These are phyloP conservation scores for Spiraea crenata DNA, from an alignment of 331 rosid species.

Conservation along the genomic window DNA sequence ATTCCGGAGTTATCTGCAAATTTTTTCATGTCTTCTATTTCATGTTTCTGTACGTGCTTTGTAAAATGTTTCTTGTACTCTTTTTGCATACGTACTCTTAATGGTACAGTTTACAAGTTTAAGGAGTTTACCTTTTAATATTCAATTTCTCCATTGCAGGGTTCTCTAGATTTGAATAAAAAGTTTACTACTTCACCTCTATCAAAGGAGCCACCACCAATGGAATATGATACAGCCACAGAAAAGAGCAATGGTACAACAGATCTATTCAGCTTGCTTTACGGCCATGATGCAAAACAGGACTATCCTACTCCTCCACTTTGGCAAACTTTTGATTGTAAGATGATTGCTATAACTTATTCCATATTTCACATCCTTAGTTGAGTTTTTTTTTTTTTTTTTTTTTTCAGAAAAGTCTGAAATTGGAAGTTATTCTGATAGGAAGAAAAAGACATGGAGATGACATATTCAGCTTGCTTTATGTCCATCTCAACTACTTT, in stretches of 20 bases:
- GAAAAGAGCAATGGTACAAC: slow-evolving; percentile 31
- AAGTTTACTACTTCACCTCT: slow-evolving; percentile 27
- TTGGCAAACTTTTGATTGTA: slow-evolving; percentile 87
- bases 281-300: slow-evolving; percentile 34
- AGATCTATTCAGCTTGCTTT: slow-evolving; percentile 41
- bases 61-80: neutral
- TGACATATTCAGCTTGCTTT: neutral
- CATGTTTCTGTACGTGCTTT: neutral
- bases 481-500: no score
- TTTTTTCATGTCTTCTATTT: neutral
- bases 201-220: slow-evolving; percentile 31
- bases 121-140: slow-evolving; percentile 1
- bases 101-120: neutral
- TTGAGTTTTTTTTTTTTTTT: neutral
- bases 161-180: slow-evolving; percentile 40
- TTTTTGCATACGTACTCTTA: neutral
- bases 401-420: neutral
- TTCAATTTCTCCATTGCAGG: slow-evolving; percentile 35
- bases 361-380: neutral
- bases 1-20: neutral
- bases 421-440: neutral
- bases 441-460: neutral
- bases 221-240: slow-evolving; percentile 34
- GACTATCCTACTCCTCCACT: slow-evolving; percentile 38
- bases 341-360: slow-evolving; percentile 18